These are phyloP conservation scores for Solanum ossicruentum DNA, from an alignment of 257 asterid species.

Conservation along the genomic window DNA sequence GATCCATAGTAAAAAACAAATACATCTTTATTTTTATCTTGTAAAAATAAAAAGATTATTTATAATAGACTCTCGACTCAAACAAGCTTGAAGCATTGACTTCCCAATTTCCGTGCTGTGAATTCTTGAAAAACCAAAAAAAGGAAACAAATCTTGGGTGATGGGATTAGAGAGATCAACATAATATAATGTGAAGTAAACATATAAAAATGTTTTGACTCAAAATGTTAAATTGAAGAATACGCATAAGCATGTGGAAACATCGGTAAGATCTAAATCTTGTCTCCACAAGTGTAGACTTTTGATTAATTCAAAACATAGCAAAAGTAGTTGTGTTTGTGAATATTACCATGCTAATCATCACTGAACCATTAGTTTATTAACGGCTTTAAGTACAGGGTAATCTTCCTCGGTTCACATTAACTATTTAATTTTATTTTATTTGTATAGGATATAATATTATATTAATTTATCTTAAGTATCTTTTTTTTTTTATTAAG, in stretches of 20 bases:
- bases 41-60: neutral
- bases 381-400: neutral
- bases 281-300: conserved; percentile 10
- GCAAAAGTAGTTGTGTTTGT: neutral
- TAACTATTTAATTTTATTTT: neutral
- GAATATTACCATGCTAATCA: neutral
- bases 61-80: neutral
- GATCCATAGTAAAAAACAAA: too few relatives aligned
- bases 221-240: neutral
- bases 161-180: neutral
- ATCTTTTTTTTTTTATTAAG: neutral
- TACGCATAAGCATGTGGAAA: conserved; percentile 26
- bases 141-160: neutral
- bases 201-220: neutral
- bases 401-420: conserved; percentile 1
- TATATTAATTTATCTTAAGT: too few relatives aligned
- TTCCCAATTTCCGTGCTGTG: neutral
- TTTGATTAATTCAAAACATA: neutral
- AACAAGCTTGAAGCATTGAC: neutral
- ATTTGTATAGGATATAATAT: too few relatives aligned
- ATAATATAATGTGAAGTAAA: neutral
- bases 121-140: neutral
- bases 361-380: neutral
- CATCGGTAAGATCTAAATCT: conserved; percentile 28
- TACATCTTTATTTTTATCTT: neutral